Conservation (phyloP, 169 alveolate genomes). For the Besnoitia besnoiti region DNA sequence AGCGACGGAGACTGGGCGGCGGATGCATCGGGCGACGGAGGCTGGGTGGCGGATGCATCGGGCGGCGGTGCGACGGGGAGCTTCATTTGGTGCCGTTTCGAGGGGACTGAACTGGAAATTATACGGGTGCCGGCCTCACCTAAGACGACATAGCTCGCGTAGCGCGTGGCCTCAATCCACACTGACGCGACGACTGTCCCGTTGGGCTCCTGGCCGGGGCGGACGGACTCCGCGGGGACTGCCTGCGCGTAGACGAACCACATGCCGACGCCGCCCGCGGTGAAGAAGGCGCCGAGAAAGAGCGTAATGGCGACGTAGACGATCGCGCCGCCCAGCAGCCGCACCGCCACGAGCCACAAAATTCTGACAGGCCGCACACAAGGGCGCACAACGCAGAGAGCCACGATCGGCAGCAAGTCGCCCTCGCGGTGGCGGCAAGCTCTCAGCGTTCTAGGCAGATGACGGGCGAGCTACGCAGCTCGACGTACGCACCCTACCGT, state of each 20-base stretch:
- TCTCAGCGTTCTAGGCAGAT: too few relatives aligned
- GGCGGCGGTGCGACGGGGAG: too few relatives aligned
- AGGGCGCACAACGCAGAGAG: too few relatives aligned
- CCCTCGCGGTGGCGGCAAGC: too few relatives aligned
- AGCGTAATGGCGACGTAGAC: conserved; percentile 15
- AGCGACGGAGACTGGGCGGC: too few relatives aligned
- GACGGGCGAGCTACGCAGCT: too few relatives aligned
- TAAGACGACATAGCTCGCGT: conserved; percentile 4
- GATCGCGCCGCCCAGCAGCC: background rate
- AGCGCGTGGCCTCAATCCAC: conserved; percentile 2
- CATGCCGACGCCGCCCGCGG: conserved; percentile 31
- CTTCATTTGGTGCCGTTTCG: too few relatives aligned
- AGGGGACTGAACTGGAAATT: too few relatives aligned
- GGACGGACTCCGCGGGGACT: conserved; percentile 16
- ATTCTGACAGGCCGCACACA: background rate
- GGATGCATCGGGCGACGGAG: too few relatives aligned
- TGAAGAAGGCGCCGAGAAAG: background rate
- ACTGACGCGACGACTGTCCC: background rate
- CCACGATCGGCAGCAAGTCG: too few relatives aligned
- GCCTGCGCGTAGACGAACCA: conserved; percentile 28
- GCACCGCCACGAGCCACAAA: background rate
- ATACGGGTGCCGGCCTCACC: background rate
- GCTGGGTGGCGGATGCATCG: too few relatives aligned
- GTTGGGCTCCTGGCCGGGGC: background rate
- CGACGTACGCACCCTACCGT: too few relatives aligned